phyloP scores from a whole-genome alignment of 2,329 filamentous ascomycete species.

The Colletotrichum sp. region DNA sequence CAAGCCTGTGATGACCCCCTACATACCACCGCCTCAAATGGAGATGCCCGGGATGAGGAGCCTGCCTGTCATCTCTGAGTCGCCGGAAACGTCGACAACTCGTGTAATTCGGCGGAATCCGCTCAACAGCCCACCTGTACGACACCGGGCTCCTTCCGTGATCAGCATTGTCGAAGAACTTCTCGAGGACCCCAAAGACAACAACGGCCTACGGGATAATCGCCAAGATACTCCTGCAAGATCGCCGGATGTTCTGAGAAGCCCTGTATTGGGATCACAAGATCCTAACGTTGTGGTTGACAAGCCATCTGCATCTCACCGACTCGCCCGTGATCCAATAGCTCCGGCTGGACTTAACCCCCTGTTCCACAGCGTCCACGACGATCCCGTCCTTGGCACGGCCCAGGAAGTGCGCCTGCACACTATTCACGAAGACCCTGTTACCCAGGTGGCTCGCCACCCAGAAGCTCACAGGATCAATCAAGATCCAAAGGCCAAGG shows the following conservation, averaged over 20 bases:
- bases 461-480: neutral
- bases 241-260: slow-evolving; percentile 2
- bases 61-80: neutral
- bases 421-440: slow-evolving; percentile 3
- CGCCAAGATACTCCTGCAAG: slow-evolving; percentile 10
- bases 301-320: neutral
- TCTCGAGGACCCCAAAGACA: neutral
- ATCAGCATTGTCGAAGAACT: neutral
- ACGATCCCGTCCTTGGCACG: slow-evolving; percentile 1
- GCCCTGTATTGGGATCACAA: neutral
- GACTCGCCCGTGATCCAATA: neutral
- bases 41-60: neutral
- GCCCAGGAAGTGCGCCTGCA: slow-evolving; percentile 7
- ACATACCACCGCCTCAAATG: slow-evolving; percentile 1
- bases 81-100: neutral
- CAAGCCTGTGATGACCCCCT: neutral
- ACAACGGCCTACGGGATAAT: neutral
- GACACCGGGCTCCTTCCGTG: neutral
- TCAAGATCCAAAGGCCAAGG: neutral
- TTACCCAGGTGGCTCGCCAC: neutral
- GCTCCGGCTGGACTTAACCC: neutral
- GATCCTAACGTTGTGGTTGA: neutral
- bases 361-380: neutral
- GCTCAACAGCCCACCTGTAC: neutral
- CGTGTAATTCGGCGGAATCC: neutral